Evolutionary conservation across 2,329 filamentous ascomycete genomes (phyloP).

Genomic region (Pleoardoris graminearum): DNA sequence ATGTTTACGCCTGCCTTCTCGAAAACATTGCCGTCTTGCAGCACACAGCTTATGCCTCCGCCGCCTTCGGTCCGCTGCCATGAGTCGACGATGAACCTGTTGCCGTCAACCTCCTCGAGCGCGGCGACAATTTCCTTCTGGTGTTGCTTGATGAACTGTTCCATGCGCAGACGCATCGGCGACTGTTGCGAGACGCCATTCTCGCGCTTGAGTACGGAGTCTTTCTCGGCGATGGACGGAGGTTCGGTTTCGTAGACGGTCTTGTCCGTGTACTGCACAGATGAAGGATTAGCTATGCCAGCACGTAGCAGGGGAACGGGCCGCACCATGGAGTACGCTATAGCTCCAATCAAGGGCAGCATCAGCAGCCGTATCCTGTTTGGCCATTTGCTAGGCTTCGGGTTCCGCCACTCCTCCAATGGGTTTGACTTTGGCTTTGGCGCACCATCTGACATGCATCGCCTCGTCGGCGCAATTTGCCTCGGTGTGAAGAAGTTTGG

Average conservation of each 20-base stretch:
- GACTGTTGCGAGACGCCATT: constrained; percentile 74
- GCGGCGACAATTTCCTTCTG: constrained; percentile 85
- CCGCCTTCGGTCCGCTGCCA: constrained; percentile 89
- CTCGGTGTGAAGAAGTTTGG: constrained; percentile 20
- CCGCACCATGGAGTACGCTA: constrained; percentile 64
- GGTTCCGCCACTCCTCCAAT: constrained; percentile 41
- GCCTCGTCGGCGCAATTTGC: too few species aligned
- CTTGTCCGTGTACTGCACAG: constrained; percentile 39
- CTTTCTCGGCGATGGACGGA: constrained; percentile 80
- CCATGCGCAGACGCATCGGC: constrained; percentile 97
- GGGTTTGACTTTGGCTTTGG: constrained; percentile 32
- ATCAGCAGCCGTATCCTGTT: constrained; percentile 51
- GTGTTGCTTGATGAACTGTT: constrained; percentile 91
- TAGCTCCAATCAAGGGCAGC: constrained; percentile 56
- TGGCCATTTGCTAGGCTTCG: constrained; percentile 41
- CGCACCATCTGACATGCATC: constrained; percentile 26
- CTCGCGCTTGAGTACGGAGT: constrained; percentile 79
- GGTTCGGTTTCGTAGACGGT: constrained; percentile 55
- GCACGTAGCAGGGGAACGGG: neutral
- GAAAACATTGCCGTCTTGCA: constrained; percentile 95
- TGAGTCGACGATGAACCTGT: constrained; percentile 78
- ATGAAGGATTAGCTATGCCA: neutral
- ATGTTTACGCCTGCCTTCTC: constrained; percentile 97
- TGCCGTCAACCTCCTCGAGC: constrained; percentile 81
- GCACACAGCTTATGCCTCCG: constrained; percentile 89